Evolutionary conservation across 441 rosid species (phyloP).

Genomic region (Theobroma grandiflorum): DNA sequence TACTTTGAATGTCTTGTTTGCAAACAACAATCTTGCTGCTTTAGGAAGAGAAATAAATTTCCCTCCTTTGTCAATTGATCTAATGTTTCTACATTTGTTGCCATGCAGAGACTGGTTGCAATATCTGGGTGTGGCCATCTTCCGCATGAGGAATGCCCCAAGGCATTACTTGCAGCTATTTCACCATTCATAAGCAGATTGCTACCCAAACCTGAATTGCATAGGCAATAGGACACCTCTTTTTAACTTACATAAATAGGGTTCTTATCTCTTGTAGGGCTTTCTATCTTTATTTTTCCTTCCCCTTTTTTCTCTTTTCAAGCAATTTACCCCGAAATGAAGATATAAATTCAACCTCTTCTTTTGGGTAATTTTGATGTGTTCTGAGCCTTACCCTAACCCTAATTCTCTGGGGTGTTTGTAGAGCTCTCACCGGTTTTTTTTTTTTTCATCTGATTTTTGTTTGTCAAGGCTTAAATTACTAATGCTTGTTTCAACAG

Average conservation of each 20-base stretch:
- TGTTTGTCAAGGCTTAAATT: slow-evolving; percentile 13
- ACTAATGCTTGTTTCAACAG: slow-evolving; percentile 33
- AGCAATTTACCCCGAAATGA: slow-evolving; percentile 42
- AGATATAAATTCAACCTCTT: slow-evolving; percentile 39
- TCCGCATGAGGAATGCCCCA: slow-evolving; percentile 98
- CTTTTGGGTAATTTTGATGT: slow-evolving; percentile 50
- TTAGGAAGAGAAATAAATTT: no score
- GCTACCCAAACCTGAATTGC: slow-evolving; percentile 51
- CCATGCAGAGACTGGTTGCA: slow-evolving; percentile 86
- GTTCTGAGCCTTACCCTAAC: slow-evolving; percentile 35
- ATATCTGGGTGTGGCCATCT: slow-evolving; percentile 98
- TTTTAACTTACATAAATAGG: slow-evolving; percentile 37
- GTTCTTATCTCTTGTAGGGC: slow-evolving; percentile 46
- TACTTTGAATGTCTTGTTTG: neutral
- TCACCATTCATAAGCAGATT: slow-evolving; percentile 85
- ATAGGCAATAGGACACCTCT: slow-evolving; percentile 43
- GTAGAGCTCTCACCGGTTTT: slow-evolving; percentile 37
- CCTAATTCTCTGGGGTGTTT: slow-evolving; percentile 38
- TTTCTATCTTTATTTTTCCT: slow-evolving; percentile 25
- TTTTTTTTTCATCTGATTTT: slow-evolving; percentile 2
- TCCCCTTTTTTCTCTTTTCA: neutral
- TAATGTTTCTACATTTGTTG: slow-evolving; percentile 8
- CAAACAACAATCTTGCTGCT: neutral
- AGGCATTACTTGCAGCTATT: slow-evolving; percentile 87
- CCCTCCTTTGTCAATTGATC: neutral